phyloP scores from a whole-genome alignment of 257 asterid species.

The Solanum tarijense region DNA sequence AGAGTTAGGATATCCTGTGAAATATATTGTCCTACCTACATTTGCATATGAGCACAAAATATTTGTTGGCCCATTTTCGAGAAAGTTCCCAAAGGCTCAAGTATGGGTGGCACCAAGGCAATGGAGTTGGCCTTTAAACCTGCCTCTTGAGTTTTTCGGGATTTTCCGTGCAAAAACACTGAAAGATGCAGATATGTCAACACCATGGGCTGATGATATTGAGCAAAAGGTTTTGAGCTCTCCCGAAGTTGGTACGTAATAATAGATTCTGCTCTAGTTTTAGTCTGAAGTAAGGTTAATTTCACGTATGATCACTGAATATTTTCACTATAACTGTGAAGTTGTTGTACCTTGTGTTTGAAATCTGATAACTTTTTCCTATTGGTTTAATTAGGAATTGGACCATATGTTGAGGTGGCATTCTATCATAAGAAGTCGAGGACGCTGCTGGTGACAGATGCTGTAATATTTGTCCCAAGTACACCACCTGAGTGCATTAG shows the following conservation, averaged over 20 bases:
- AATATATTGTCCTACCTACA: slow-evolving; percentile 74
- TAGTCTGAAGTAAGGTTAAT: background rate
- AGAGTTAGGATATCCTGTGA: slow-evolving; percentile 80
- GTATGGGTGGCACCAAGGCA: slow-evolving; percentile 99
- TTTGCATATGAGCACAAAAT: slow-evolving; percentile 95
- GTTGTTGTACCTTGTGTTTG: background rate
- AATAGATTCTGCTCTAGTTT: background rate
- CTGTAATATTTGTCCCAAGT: slow-evolving; percentile 80
- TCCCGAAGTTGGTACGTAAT: slow-evolving; percentile 78
- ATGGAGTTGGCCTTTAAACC: slow-evolving; percentile 95
- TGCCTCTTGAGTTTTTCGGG: slow-evolving; percentile 91
- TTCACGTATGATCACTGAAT: background rate
- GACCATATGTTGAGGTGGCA: slow-evolving; percentile 97
- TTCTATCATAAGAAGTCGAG: slow-evolving; percentile 80
- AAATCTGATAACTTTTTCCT: background rate
- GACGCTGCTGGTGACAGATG: slow-evolving; percentile 84
- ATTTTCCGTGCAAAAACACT: slow-evolving; percentile 67
- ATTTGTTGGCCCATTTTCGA: slow-evolving; percentile 94
- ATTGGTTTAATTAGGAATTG: slow-evolving; percentile 50
- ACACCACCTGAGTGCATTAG: slow-evolving; percentile 84
- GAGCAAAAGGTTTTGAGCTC: slow-evolving; percentile 87
- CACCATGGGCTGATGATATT: slow-evolving; percentile 86
- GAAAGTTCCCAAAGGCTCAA: slow-evolving; percentile 80
- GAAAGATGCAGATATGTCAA: slow-evolving; percentile 40
- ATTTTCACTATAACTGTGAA: background rate